A percentile compares a stretch with the other conserved stretches of the same genome.
These are phyloP conservation scores for Aspergillus campestris DNA, from an alignment of 495 filamentous ascomycete species.

Conservation along the genomic window DNA sequence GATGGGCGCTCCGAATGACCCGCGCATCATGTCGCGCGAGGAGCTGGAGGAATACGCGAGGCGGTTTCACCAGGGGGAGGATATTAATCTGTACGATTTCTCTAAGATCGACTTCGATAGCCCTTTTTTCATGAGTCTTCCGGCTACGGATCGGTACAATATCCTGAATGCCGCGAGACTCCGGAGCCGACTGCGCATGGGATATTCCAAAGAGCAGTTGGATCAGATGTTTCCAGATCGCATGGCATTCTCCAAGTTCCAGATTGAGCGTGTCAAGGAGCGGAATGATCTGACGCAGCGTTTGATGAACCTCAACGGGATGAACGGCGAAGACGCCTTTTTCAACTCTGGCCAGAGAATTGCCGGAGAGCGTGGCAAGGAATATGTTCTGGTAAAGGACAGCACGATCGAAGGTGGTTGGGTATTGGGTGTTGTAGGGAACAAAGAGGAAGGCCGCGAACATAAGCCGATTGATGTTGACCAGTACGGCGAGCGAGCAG, in stretches of 20 bases:
- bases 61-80: conserved; percentile 87
- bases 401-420: conserved; percentile 93
- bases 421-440: conserved; percentile 87
- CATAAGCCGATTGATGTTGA: conserved; percentile 90
- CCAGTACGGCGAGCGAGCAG: conserved; percentile 43
- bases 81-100: conserved; percentile 97
- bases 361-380: conserved; percentile 80
- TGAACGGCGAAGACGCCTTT: conserved; percentile 65
- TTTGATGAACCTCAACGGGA: conserved; percentile 89
- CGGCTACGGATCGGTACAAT: conserved; percentile 87
- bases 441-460: conserved; percentile 63
- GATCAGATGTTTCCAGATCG: conserved; percentile 94
- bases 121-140: conserved; percentile 84
- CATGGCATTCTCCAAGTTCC: conserved; percentile 95
- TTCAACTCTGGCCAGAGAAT: conserved; percentile 59
- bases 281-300: conserved; percentile 93
- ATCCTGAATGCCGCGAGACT: conserved; percentile 90
- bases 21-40: conserved; percentile 86
- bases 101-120: conserved; percentile 97
- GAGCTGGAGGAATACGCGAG: conserved; percentile 88
- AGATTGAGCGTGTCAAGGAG: conserved; percentile 87
- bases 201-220: conserved; percentile 89
- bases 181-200: conserved; percentile 84
- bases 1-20: conserved; percentile 87
- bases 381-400: conserved; percentile 95